Base-by-base conservation (phyloP, 129 eudicot genomes). In the Helianthus annuus region DNA sequence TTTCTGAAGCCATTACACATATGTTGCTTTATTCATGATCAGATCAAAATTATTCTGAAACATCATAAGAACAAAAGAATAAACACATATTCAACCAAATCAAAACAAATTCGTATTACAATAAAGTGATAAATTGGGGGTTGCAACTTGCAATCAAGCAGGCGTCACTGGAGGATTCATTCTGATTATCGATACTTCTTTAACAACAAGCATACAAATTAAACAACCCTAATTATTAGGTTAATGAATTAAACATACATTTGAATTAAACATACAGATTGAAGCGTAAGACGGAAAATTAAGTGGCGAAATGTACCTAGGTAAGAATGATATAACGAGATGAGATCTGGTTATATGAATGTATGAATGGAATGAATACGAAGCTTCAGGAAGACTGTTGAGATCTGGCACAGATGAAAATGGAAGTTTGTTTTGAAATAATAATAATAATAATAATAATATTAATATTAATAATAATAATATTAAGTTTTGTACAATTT, bases 1-100 rank as follows among this genome's bases (percentile, higher is more conserved):
- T 90, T 70, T 83, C 94, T 29, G 86, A 85, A 68, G 80, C 84
- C 91, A 90, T 76, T 52, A 19, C 34, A 39, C 58, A 16, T 66
- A 55, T 60, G 54, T 24, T 62, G 80, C 7, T 68, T 46, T 76
- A 29, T 68, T 60, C 15, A 46, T 57, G 34, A 56, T 64, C 42
- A 27, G 68, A 59, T 66, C 59, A 55, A 66, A 51, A 4, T n/a
- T 63, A 1, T 46, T 46, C 77, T 48, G 71, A 7, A 66, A 48
- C n/a, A 68, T 38, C 73, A 49, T 16, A 68, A 6, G 39, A 17
- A 73, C 36, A 73, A 36, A 32, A 68, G 59, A 11, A 27, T 34
- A 46, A 36, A 39, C n/a, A n/a, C n/a, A 34, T 3, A 76, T 74
- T 59, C 38, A 55, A 66, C 34, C 34, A 63, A 46, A 4, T 65